Base-by-base conservation (phyloP, 1,284 basidiomycete species). In the Sparassis latifolia region DNA sequence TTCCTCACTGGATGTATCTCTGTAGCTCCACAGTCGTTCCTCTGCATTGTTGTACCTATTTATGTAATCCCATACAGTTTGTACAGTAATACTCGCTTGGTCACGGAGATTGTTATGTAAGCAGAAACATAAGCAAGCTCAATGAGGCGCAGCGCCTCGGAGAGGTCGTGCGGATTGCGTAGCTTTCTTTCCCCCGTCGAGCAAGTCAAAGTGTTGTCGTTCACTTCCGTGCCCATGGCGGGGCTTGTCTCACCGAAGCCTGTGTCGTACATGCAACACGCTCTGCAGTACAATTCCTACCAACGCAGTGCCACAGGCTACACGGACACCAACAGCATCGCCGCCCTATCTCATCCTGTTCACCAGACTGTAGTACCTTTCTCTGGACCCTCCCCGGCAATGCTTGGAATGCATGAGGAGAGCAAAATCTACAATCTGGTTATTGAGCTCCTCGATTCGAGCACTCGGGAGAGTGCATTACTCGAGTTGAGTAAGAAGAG, bases 401-500 rank as follows among this genome's bases (percentile, higher is more conserved):
- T 54, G n/a, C 52, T 69, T 64, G 66, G 63, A 56, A 68, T 60
- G 51, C 79, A 67, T 68, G 90, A 92, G 58, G 89, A 92, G 64
- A 76, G 76, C 58, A 91, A 91, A 71, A 92, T 93, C 51, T 91
- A 90, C 66, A 72, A 72, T 5, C 76, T 93, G 41, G 91, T 93
- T 52, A 82, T 92, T 56, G 89, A 93, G 54, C 72, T 93, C 32
- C 79, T 91, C 76, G 86, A 89, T 62, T 84, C 86, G 0, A 75
- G 75, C 48, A 83, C 85, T n/a, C 78, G 94, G 54, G 94, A 97
- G 66, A 78, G 77, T 5, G 94, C 95, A 1, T 72, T 97, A 49
- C 77, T 99, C 46, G 97, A 99, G 73, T 76, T 99, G 59, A 97
- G 93, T 75, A 99, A 99, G 80, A 98, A 98, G 75, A 78, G 97